These are phyloP conservation scores for Laetiporus sulphureus DNA, from an alignment of 1,284 basidiomycete species.

Conservation along the genomic window DNA sequence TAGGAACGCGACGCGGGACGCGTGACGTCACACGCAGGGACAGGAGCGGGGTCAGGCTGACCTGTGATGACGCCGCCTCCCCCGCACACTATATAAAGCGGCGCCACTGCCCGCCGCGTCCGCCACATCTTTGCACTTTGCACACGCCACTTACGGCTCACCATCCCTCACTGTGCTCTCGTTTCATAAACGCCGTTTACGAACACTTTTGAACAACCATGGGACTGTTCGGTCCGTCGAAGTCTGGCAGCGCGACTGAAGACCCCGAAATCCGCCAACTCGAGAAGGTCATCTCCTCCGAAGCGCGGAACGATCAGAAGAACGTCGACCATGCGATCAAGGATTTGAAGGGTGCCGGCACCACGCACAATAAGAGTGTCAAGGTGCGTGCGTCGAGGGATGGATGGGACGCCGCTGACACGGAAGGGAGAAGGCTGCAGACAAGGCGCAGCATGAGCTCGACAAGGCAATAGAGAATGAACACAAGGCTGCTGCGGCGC, in stretches of 20 bases:
- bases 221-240: conserved; percentile 20
- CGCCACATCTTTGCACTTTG: too few species aligned
- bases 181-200: background rate
- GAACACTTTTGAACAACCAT: conserved; percentile 10
- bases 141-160: too few species aligned
- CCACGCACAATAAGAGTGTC: conserved; percentile 36
- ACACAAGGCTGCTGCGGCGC: conserved; percentile 33
- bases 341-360: conserved; percentile 40
- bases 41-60: too few species aligned
- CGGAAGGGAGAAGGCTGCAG: conserved; percentile 29
- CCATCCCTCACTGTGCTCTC: background rate
- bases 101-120: too few species aligned
- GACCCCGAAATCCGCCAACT: conserved; percentile 33
- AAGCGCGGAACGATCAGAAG: conserved; percentile 41
- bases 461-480: conserved; percentile 44
- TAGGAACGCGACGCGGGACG: too few species aligned
- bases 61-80: too few species aligned
- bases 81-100: too few species aligned
- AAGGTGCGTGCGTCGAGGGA: too few species aligned
- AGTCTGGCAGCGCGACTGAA: conserved; percentile 13
- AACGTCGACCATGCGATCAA: conserved; percentile 38
- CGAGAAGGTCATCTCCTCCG: conserved; percentile 39
- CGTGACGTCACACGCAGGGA: too few species aligned
- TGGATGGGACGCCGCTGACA: background rate
- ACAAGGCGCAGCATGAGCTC: conserved; percentile 37